Conservation (phyloP, 1,139 yeast genomes). For the Meyerozyma carpophila region DNA sequence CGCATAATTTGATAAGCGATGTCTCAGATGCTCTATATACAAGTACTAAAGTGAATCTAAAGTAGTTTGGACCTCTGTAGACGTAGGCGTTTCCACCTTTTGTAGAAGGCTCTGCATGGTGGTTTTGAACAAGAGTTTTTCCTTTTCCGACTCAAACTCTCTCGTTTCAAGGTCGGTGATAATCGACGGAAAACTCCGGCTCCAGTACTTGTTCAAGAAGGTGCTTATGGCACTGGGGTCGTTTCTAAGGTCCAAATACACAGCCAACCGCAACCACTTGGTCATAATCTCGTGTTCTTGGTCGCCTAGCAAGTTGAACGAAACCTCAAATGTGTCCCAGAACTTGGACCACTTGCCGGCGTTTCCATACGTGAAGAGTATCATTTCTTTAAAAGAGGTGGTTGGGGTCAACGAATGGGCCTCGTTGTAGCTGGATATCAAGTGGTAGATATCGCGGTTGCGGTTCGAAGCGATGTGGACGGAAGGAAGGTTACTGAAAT, state of each 20-base stretch:
- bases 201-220: constrained; percentile 31
- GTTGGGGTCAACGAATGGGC: constrained; percentile 8
- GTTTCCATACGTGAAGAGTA: constrained; percentile 35
- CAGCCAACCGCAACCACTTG: constrained; percentile 32
- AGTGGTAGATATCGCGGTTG: constrained; percentile 25
- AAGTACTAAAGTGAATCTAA: constrained; percentile 7
- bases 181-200: background rate
- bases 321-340: constrained; percentile 37
- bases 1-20: background rate
- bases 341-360: constrained; percentile 34
- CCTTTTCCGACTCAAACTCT: constrained; percentile 16
- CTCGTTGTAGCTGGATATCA: constrained; percentile 19
- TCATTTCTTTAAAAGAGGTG: constrained; percentile 24
- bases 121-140: constrained; percentile 16
- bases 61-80: background rate
- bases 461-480: constrained; percentile 21
- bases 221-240: constrained; percentile 22
- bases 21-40: constrained; percentile 2
- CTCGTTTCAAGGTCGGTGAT: constrained; percentile 13
- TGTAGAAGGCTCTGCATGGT: constrained; percentile 16
- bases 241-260: constrained; percentile 28
- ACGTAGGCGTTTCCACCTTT: constrained; percentile 7
- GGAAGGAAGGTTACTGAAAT: background rate
- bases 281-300: constrained; percentile 9
- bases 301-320: constrained; percentile 11